A percentile compares a stretch with the other conserved stretches of the same genome.
These are phyloP conservation scores for Myriosclerotinia curreyana DNA, from an alignment of 2,329 filamentous ascomycete species.

Conservation along the genomic window DNA sequence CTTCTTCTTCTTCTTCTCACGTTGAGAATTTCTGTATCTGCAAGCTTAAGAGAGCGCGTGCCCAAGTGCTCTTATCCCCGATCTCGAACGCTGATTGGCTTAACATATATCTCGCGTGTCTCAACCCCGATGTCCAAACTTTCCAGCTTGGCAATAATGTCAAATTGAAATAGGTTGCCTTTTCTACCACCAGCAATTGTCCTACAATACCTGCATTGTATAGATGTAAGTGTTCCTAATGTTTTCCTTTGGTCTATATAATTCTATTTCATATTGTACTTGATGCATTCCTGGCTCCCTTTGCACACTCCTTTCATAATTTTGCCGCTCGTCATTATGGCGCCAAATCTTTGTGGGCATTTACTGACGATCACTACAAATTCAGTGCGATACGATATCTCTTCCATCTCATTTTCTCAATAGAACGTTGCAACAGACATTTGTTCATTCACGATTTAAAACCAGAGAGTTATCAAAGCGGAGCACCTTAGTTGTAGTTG, in stretches of 20 bases:
- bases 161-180: conserved; percentile 26
- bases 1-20: too few relatives aligned
- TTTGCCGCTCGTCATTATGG: conserved; percentile 22
- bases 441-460: not conserved
- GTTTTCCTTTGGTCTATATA: conserved; percentile 5
- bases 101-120: conserved; percentile 16
- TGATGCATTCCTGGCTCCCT: conserved; percentile 16
- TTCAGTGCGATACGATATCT: conserved; percentile 23
- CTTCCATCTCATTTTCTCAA: not conserved
- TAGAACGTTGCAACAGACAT: conserved; percentile 5
- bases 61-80: conserved; percentile 12
- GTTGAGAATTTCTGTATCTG: conserved; percentile 11
- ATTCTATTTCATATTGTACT: not conserved
- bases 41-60: conserved; percentile 19
- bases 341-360: conserved; percentile 26
- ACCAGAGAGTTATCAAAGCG: conserved; percentile 21
- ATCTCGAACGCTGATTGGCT: conserved; percentile 17
- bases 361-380: conserved; percentile 30
- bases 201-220: conserved; percentile 21
- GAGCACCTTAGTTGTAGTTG: conserved; percentile 28
- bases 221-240: conserved; percentile 30
- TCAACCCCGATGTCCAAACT: conserved; percentile 29
- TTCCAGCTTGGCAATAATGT: conserved; percentile 35
- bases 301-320: conserved; percentile 12
- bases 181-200: conserved; percentile 26